A percentile compares a stretch with the other conserved stretches of the same genome.
Conservation (phyloP, 2,329 filamentous ascomycete genomes). For the Pseudovirgaria hyperparasitica region DNA sequence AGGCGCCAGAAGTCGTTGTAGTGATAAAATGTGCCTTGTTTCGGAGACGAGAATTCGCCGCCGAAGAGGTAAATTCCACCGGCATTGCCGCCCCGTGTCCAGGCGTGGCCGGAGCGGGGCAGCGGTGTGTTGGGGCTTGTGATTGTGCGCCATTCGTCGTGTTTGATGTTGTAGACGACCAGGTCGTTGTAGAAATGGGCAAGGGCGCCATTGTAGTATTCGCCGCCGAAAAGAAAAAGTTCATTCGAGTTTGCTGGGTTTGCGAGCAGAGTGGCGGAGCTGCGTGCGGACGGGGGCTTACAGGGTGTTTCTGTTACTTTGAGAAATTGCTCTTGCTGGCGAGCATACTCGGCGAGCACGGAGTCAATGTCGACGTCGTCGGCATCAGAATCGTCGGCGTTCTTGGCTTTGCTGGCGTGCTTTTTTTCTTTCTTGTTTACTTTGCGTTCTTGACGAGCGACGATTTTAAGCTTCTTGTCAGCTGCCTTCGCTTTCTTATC, state of each 20-base stretch:
- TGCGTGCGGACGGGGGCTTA: slow-evolving; percentile 62
- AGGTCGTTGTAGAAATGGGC: slow-evolving; percentile 60
- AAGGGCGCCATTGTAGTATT: slow-evolving; percentile 86
- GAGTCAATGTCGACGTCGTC: slow-evolving; percentile 90
- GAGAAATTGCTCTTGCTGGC: slow-evolving; percentile 81
- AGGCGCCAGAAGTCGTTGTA: slow-evolving; percentile 98
- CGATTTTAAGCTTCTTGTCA: slow-evolving; percentile 40
- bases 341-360: slow-evolving; percentile 84
- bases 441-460: slow-evolving; percentile 77
- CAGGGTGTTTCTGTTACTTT: slow-evolving; percentile 77
- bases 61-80: slow-evolving; percentile 86
- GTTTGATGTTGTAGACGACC: slow-evolving; percentile 60
- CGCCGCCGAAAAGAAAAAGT: slow-evolving; percentile 82
- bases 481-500: slow-evolving; percentile 40
- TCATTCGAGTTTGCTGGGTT: slow-evolving; percentile 80
- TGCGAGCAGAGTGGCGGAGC: slow-evolving; percentile 70
- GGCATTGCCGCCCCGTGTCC: slow-evolving; percentile 79
- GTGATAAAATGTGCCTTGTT: slow-evolving; percentile 97
- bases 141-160: slow-evolving; percentile 81
- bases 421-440: slow-evolving; percentile 66
- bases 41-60: slow-evolving; percentile 91
- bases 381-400: slow-evolving; percentile 69
- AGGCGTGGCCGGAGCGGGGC: slow-evolving; percentile 85
- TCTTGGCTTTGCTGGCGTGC: slow-evolving; percentile 54
- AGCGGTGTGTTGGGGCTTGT: slow-evolving; percentile 86